These are phyloP conservation scores for Colletotrichum chlorophyti DNA, from an alignment of 2,329 filamentous ascomycete genomes.

Conservation along the genomic window DNA sequence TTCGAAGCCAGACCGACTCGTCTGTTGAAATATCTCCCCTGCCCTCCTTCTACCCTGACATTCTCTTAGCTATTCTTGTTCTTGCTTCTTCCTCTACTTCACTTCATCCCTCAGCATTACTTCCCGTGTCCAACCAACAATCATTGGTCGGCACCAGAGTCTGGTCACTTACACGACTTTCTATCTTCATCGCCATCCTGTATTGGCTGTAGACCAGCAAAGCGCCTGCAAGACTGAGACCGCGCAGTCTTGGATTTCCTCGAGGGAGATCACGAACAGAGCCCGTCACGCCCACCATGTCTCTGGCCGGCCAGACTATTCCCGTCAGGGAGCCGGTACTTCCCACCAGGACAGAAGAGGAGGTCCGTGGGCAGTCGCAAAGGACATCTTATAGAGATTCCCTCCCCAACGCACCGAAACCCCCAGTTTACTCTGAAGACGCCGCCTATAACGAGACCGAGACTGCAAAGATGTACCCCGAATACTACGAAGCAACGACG, in stretches of 20 bases:
- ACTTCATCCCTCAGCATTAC: background rate
- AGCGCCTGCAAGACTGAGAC: conserved; percentile 21
- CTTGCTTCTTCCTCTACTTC: background rate
- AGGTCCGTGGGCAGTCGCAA: conserved; percentile 17
- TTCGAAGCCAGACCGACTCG: conserved; percentile 21
- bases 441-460: conserved; percentile 31
- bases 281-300: conserved; percentile 28
- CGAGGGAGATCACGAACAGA: conserved; percentile 20
- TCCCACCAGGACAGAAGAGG: conserved; percentile 15
- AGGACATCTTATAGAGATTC: conserved; percentile 30
- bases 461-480: conserved; percentile 30
- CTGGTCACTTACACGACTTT: conserved; percentile 22
- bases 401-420: conserved; percentile 26
- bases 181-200: background rate
- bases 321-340: conserved; percentile 28
- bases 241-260: conserved; percentile 23
- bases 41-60: conserved; percentile 10
- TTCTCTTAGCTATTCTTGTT: background rate
- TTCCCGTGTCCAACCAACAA: background rate
- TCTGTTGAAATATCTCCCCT: conserved; percentile 26
- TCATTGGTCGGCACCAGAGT: background rate
- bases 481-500: conserved; percentile 31
- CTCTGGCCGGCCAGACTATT: conserved; percentile 28
- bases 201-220: conserved; percentile 23
- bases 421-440: conserved; percentile 22